Evolutionary conservation across 768 basidiomycete species (phyloP), one percentile per base, ranked within the genome.

Genomic region (Tulasnella sp.): DNA sequence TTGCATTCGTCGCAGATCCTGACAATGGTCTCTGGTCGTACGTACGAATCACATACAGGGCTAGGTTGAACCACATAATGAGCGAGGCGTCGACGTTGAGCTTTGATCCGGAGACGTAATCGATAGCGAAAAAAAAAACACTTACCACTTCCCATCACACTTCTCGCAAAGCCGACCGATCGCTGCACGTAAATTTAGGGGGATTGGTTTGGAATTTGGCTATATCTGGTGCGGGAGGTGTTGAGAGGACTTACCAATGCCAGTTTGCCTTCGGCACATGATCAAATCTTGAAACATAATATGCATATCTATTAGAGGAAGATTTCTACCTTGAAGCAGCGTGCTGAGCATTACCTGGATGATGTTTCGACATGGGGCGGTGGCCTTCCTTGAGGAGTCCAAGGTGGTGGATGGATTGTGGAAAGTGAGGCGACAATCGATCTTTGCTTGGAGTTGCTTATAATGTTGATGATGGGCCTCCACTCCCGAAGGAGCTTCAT

Each of bases 1-100:
- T 98, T 98, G 73, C 96, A 99, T 75, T 99, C 96, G 70, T 99
- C 96, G 71, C 96, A 99, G 65, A 97, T 97, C 63, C 94, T 82
- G 60, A 98, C 96, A 64, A 98, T 79, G 22, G 94, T 98, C 73
- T 94, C 93, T 66, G 96, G 96, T 66, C 96, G 82, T 63, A 99
- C 96, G 73, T 98, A 98, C 59, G 94, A 97, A 75, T 99, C 94
- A 75, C 94, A 99, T 46, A 97, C 90, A 8, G 94, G 94, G 71
- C 94, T 99, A 59, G 3, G 8, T 53, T 21, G 15, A 29, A 21
- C 29, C 19, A 30, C 41, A 19, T 5, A 30, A 60, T 21, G 24
- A 15, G 44, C 1, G 25, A 17, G 48, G 3, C 34, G 29, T 21
- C 5, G 19, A 51, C 44, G 45, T 19, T 46, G 4, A 7, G 22